Evolutionary conservation across 805 yeast genomes (phyloP).

Genomic region (Nakazawaea ernobii): DNA sequence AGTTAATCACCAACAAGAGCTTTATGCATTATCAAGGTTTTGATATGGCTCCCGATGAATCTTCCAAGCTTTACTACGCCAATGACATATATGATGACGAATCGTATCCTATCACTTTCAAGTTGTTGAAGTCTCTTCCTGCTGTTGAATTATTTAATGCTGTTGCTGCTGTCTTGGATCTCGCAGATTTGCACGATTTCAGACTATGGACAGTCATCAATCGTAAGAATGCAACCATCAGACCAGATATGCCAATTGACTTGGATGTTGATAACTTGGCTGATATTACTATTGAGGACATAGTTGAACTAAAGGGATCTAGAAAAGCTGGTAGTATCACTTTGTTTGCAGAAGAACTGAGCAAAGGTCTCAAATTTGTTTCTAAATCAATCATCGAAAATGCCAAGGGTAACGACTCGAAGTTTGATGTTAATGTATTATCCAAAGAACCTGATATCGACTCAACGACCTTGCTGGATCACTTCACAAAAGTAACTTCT

Average conservation of each 20-base stretch:
- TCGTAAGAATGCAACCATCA: constrained; percentile 64
- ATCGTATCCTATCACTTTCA: constrained; percentile 42
- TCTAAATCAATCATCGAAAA: constrained; percentile 17
- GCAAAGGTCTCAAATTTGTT: constrained; percentile 31
- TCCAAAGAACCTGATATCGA: constrained; percentile 15
- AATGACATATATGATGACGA: constrained; percentile 42
- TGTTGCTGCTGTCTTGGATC: constrained; percentile 41
- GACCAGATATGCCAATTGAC: constrained; percentile 47
- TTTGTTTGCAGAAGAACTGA: constrained; percentile 61
- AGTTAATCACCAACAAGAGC: constrained; percentile 46
- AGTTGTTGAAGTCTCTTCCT: constrained; percentile 51
- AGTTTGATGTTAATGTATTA: constrained; percentile 3
- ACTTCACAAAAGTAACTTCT: background rate
- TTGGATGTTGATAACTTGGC: constrained; percentile 20
- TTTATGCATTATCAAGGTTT: constrained; percentile 64
- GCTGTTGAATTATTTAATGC: constrained; percentile 43
- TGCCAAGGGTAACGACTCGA: background rate
- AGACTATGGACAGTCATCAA: constrained; percentile 61
- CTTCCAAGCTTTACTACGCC: constrained; percentile 35
- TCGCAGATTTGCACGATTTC: constrained; percentile 28
- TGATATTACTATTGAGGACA: constrained; percentile 42
- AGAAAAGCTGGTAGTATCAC: constrained; percentile 42
- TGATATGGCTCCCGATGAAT: constrained; percentile 67
- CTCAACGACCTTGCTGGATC: constrained; percentile 12
- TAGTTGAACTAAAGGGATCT: constrained; percentile 40